Evolutionary conservation across 306 rosid genomes (phyloP), one percentile per base, ranked within the genome.

Genomic region (Ammopiptanthus mongolicus): DNA sequence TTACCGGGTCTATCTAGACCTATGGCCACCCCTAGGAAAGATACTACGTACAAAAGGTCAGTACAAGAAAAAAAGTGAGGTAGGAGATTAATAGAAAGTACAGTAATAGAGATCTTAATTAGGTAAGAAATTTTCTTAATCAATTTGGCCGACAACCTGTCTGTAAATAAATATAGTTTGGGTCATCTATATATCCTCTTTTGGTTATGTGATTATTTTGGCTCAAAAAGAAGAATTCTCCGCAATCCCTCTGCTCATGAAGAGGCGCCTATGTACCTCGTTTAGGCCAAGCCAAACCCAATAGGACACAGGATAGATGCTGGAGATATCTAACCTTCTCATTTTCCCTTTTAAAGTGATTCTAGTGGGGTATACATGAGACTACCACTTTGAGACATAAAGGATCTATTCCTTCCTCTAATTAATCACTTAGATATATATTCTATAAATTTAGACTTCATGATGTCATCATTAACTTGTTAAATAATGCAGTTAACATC

Each of bases 331-430:
- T 68, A 63, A 50, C 63, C 85, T 78, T 65, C 77, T 79, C 56
- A 66, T 33, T 22, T 56, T 62, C 53, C 42, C 42, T 62, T 74
- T 77, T 73, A 55, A 85, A 73, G 84, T 76, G 77, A 64, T 82
- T 84, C 65, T n/a, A 83, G 88, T 83, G 84, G 87, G 89, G 82
- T 51, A 76, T 73, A 46, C 44, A 65, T 53, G 71, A 60, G 69
- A 58, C 79, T 73, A 68, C 73, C 85, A 77, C 82, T 80, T 77
- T 59, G 19, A 73, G 60, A 79, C 69, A 71, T 68, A 39, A 65
- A 81, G 88, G 87, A 77, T 80, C 65, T 77, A 86, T 83, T 86
- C 88, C 60, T 15, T 65, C 82, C 53, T 52, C 66, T 71, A 83
- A 86, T 88, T 79, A 86, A 84, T 79, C 79, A 86, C 86, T 76